Base-by-base conservation (phyloP, 2,329 filamentous ascomycete genomes). In the Aspergillus sp. region DNA sequence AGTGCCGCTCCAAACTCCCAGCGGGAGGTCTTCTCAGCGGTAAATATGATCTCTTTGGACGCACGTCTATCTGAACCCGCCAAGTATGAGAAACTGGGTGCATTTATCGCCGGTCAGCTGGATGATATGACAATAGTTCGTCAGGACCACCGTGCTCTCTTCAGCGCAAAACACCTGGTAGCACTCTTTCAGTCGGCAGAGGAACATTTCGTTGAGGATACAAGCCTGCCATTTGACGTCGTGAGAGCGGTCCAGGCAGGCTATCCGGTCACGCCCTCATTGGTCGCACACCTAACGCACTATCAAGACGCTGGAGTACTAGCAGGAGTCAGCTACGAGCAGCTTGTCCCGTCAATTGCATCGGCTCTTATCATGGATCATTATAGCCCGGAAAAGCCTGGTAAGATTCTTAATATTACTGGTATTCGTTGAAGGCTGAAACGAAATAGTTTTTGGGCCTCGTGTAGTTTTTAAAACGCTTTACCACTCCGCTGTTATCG, bases 291-390 rank as follows among this genome's bases (percentile, higher is more conserved):
- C 26, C 44, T 47, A 32, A 24, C 44, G 22, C 24, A 47, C 11
- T 47, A 47, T 30, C 44, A 47, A 32, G 44, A 47, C 1, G 44
- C 44, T 30, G 44, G 22, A 9, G 32, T 47, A 15, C 26, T 47
- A 47, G 44, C 44, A 30, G 44, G 44, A 47, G 24, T 47, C 12
- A 30, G 26, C 48, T 51, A 41, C 42, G 48, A 41, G 36, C 36
- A 51, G 17, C 48, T 51, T 42, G 47, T 39, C 13, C 47, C 53
- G 17, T 50, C 38, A 22, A 50, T 51, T 18, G 53, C 53, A 24
- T 45, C 53, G 17, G 45, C 47, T 22, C 47, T 50, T 36, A 44
- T 56, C 13, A 56, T 56, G 47, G 53, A 56, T 44, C 26, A 42
- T 26, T 56, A 56, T 38, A 38, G n/a, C 12, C 53, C 53, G 9